Conservation (phyloP, 176 grass and related monocot genomes). For the Dendrocalamus sinicus region DNA sequence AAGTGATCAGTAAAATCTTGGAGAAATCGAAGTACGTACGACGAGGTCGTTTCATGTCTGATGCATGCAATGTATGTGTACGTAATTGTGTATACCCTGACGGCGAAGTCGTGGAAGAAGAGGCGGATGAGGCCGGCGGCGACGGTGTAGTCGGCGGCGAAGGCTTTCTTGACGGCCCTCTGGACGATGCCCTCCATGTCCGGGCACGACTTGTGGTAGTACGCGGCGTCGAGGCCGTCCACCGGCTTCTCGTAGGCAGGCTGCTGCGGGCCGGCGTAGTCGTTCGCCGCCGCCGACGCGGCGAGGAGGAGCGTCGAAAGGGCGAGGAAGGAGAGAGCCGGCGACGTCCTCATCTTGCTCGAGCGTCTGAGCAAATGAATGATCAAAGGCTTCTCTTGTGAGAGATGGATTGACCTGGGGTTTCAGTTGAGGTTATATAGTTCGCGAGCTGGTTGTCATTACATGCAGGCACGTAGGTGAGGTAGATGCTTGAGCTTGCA, state of each 20-base stretch:
- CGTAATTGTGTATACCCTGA: constrained; percentile 39
- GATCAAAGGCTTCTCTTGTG: not conserved
- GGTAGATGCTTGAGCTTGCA: not conserved
- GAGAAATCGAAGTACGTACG: not conserved
- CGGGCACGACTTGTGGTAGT: constrained; percentile 60
- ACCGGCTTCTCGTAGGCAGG: constrained; percentile 29
- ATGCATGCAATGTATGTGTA: not conserved
- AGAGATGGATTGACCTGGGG: constrained; percentile 9
- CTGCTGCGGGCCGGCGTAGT: not conserved
- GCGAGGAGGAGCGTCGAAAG: constrained; percentile 37
- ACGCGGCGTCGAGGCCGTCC: constrained; percentile 10
- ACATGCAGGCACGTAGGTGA: constrained; percentile 41
- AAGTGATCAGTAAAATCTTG: not conserved
- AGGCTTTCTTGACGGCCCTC: constrained; percentile 46
- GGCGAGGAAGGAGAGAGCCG: constrained; percentile 21
- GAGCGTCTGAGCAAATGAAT: not conserved
- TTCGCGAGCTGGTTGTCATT: not conserved
- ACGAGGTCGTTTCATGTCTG: not conserved
- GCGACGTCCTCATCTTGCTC: constrained; percentile 37
- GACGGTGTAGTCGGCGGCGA: constrained; percentile 48
- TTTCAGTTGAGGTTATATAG: constrained; percentile 23
- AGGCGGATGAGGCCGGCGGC: constrained; percentile 63
- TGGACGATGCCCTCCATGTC: constrained; percentile 59
- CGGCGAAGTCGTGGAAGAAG: constrained; percentile 71
- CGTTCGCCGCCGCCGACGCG: not conserved